Conservation (phyloP, 2,329 filamentous ascomycete genomes). For the Cyclaneusma minus region DNA sequence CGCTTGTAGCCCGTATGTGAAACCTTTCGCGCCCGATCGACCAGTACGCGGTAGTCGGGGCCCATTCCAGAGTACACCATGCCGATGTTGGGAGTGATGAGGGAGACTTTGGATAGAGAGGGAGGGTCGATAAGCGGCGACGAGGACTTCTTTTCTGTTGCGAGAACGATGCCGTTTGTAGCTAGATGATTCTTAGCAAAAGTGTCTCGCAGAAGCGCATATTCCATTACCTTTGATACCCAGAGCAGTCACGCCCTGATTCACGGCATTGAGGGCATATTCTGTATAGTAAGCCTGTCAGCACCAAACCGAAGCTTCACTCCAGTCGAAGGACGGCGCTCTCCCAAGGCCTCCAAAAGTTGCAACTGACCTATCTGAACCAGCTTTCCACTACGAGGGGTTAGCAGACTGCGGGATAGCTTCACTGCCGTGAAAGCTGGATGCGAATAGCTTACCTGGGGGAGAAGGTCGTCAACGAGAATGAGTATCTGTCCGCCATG, state of each 20-base stretch:
- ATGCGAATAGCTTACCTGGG: conserved; percentile 59
- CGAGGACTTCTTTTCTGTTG: conserved; percentile 98
- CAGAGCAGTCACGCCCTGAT: conserved; percentile 95
- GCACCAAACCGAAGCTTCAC: conserved; percentile 4
- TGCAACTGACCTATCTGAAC: conserved; percentile 85
- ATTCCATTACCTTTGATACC: conserved; percentile 76
- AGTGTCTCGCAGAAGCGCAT: conserved; percentile 2
- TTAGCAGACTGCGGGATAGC: conserved; percentile 11
- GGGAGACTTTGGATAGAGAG: conserved; percentile 91
- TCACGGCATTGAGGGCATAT: conserved; percentile 98
- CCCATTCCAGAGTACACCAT: conserved; percentile 99
- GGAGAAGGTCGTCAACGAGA: conserved; percentile 98
- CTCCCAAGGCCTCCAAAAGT: conserved; percentile 1
- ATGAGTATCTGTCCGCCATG: conserved; percentile 98
- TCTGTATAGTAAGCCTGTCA: conserved; percentile 39
- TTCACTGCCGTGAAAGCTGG: conserved; percentile 6
- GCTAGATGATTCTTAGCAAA: conserved; percentile 33
- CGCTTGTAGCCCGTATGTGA: conserved; percentile 98
- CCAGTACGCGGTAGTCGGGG: conserved; percentile 91
- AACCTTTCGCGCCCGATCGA: conserved; percentile 95
- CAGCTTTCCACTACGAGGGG: conserved; percentile 68
- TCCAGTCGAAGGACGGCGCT: conserved; percentile 4
- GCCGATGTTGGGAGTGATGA: conserved; percentile 97
- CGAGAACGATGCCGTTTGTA: conserved; percentile 96
- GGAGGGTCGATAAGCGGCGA: conserved; percentile 91